Conservation (phyloP, 108 stramenopile genomes). For the Craspedostauros australis region DNA sequence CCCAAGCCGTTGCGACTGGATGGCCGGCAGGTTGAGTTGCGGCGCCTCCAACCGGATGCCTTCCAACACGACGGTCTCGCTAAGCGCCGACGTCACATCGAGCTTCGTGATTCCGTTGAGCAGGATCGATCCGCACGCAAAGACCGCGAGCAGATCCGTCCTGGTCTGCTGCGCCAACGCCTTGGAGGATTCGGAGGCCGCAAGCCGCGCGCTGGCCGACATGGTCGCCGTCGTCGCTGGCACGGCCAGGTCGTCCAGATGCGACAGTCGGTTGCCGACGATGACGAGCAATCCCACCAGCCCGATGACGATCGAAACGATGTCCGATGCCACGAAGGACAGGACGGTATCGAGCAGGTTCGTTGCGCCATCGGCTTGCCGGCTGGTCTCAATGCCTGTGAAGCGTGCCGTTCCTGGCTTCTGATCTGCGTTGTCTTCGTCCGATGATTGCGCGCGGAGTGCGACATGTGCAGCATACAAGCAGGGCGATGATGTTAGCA, state of each 20-base stretch:
- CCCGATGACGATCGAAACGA: slow-evolving; percentile 60
- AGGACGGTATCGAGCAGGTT: slow-evolving; percentile 36
- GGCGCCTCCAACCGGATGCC: slow-evolving; percentile 29
- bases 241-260: slow-evolving; percentile 19
- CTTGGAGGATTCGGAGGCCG: slow-evolving; percentile 13
- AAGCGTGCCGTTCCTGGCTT: no score
- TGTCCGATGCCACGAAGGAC: slow-evolving; percentile 46
- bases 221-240: no score
- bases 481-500: no score
- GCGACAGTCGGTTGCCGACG: slow-evolving; percentile 43
- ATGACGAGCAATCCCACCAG: slow-evolving; percentile 44
- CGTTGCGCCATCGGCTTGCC: no score
- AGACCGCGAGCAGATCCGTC: slow-evolving; percentile 65
- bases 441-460: no score
- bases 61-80: slow-evolving; percentile 62
- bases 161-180: slow-evolving; percentile 33
- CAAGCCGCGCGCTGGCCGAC: neutral
- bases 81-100: slow-evolving; percentile 61
- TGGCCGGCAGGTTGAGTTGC: slow-evolving; percentile 8
- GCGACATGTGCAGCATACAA: no score
- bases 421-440: no score
- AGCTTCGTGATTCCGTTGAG: slow-evolving; percentile 75
- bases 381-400: no score
- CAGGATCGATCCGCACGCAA: slow-evolving; percentile 73
- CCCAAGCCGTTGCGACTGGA: neutral